Evolutionary conservation across 2,329 filamentous ascomycete species (phyloP).

Genomic region (Calonectria pteridis): DNA sequence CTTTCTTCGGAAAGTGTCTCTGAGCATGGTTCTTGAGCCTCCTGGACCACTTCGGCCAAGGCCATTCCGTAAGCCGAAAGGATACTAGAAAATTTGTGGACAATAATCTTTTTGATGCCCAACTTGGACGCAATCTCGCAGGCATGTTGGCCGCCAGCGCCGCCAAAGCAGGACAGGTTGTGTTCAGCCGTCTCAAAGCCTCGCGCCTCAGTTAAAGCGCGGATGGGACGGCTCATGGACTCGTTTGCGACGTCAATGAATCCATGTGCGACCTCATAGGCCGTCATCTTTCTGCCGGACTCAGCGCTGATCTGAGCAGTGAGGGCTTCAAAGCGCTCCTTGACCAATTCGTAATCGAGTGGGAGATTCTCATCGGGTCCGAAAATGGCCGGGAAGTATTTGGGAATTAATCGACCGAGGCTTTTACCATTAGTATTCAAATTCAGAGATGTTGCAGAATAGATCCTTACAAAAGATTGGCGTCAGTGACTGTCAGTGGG

Average conservation of each 20-base stretch:
- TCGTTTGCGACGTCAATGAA: conserved; percentile 82
- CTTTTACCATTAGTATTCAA: background rate
- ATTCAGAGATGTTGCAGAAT: background rate
- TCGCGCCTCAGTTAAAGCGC: conserved; percentile 76
- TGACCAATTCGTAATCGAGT: conserved; percentile 55
- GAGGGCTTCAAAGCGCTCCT: conserved; percentile 53
- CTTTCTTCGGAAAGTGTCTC: conserved; percentile 28
- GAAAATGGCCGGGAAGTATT: conserved; percentile 66
- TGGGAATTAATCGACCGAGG: conserved; percentile 69
- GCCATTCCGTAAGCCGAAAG: conserved; percentile 58
- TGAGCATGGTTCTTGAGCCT: conserved; percentile 50
- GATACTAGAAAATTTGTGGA: conserved; percentile 56
- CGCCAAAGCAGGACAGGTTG: conserved; percentile 65
- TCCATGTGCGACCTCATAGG: conserved; percentile 65
- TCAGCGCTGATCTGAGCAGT: conserved; percentile 37
- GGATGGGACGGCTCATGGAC: conserved; percentile 80
- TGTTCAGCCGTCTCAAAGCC: conserved; percentile 47
- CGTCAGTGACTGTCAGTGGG: conserved; percentile 78
- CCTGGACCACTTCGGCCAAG: conserved; percentile 53
- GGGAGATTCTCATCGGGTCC: conserved; percentile 33
- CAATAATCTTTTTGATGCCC: conserved; percentile 53
- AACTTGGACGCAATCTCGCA: conserved; percentile 55
- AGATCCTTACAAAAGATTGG: conserved; percentile 66
- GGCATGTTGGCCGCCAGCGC: conserved; percentile 76
- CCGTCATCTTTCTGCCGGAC: background rate